Conservation (phyloP, 2,329 filamentous ascomycete genomes). For the Xylariomycetidae sp. region DNA sequence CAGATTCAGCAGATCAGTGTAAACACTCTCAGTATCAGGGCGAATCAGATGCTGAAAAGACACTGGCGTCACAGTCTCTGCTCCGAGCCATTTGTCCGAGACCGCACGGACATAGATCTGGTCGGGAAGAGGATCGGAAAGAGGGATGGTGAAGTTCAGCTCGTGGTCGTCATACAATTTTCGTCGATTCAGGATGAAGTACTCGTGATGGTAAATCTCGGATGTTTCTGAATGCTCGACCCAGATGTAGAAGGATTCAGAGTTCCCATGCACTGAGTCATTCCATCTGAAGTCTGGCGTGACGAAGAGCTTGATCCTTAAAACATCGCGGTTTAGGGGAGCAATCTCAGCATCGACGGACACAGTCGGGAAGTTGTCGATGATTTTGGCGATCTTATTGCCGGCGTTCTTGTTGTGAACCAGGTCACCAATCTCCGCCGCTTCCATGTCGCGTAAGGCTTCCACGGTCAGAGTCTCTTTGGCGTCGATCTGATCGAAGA, state of each 20-base stretch:
- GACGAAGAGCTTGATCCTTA: conserved; percentile 82
- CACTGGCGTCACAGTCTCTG: conserved; percentile 89
- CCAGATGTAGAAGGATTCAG: conserved; percentile 98
- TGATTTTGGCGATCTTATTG: conserved; percentile 68
- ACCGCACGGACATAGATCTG: conserved; percentile 95
- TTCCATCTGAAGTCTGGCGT: conserved; percentile 94
- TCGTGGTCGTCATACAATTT: conserved; percentile 97
- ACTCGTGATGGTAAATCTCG: conserved; percentile 97
- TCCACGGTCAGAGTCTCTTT: conserved; percentile 74
- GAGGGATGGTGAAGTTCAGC: conserved; percentile 92
- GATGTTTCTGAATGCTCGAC: conserved; percentile 97
- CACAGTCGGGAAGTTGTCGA: conserved; percentile 89
- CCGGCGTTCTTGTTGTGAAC: conserved; percentile 91
- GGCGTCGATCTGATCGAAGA: conserved; percentile 79
- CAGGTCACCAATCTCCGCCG: conserved; percentile 80
- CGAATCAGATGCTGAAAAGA: conserved; percentile 98
- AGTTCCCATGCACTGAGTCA: conserved; percentile 85
- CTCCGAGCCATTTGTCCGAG: conserved; percentile 93
- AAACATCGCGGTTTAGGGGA: conserved; percentile 86
- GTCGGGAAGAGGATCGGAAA: conserved; percentile 85
- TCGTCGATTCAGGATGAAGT: conserved; percentile 83
- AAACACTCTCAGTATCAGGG: conserved; percentile 94
- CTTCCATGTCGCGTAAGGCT: conserved; percentile 84
- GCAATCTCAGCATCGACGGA: conserved; percentile 91
- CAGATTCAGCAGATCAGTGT: conserved; percentile 86